These are phyloP conservation scores for Magnusiomyces fungicola DNA, from an alignment of 1,139 yeast genomes.

Conservation along the genomic window DNA sequence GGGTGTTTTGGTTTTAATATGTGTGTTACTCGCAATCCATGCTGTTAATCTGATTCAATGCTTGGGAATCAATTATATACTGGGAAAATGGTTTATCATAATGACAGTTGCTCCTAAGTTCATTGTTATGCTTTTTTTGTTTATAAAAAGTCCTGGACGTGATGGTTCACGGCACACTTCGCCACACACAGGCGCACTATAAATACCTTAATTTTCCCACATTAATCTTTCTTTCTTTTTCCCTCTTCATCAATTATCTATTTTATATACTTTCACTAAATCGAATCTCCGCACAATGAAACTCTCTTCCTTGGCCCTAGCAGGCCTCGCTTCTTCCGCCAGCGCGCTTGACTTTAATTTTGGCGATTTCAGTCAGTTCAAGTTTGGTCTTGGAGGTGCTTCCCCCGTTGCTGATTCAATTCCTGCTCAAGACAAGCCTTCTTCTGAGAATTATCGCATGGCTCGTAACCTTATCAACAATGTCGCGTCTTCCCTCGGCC, in stretches of 20 bases:
- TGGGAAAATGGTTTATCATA: no score
- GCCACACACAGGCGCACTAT: neutral
- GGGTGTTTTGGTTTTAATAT: no score
- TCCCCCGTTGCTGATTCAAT: neutral
- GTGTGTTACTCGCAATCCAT: no score
- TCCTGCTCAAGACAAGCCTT: neutral
- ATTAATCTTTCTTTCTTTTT: neutral
- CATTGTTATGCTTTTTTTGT: no score
- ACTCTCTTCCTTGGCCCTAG: neutral
- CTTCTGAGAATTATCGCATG: conserved; percentile 4
- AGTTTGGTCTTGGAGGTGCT: neutral
- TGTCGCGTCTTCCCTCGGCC: conserved; percentile 24
- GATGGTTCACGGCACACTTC: neutral
- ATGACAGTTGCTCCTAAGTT: no score
- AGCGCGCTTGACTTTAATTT: conserved; percentile 3
- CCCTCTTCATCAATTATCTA: neutral
- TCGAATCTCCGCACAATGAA: no score
- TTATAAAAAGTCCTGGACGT: no score
- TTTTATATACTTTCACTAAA: neutral
- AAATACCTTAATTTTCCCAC: neutral
- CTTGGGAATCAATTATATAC: no score
- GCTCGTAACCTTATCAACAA: conserved; percentile 14
- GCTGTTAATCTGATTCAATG: no score
- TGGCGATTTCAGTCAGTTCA: conserved; percentile 2
- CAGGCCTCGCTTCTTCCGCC: conserved; percentile 3